Evolutionary conservation across 2,329 filamentous ascomycete species (phyloP).

Genomic region (Pseudogymnoascus sp.): DNA sequence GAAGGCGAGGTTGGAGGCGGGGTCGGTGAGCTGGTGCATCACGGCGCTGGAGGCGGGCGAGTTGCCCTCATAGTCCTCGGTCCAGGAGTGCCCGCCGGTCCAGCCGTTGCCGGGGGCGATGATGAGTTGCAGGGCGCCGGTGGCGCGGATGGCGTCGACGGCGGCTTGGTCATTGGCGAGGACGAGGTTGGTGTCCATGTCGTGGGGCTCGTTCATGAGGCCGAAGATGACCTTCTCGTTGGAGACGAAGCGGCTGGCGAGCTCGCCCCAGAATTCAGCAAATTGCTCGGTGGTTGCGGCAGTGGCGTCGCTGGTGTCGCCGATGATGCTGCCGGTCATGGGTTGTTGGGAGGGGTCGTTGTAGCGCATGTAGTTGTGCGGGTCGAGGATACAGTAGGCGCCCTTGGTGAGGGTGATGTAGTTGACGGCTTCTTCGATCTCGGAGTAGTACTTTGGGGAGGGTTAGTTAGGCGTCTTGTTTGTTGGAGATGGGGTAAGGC

Average conservation of each 20-base stretch:
- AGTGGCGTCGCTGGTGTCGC: slow-evolving; percentile 34
- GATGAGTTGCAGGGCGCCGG: slow-evolving; percentile 38
- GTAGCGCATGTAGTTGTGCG: slow-evolving; percentile 47
- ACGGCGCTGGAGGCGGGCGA: slow-evolving; percentile 31
- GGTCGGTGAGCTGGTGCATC: slow-evolving; percentile 37
- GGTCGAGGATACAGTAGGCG: slow-evolving; percentile 39
- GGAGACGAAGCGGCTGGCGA: slow-evolving; percentile 36
- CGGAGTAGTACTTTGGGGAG: slow-evolving; percentile 31
- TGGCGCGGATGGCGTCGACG: slow-evolving; percentile 35
- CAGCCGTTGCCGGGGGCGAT: slow-evolving; percentile 41
- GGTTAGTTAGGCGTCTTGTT: not conserved
- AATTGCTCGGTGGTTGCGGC: slow-evolving; percentile 40
- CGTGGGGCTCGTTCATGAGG: slow-evolving; percentile 40
- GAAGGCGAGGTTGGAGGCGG: slow-evolving; percentile 39
- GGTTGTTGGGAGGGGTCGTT: slow-evolving; percentile 42
- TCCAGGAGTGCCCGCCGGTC: slow-evolving; percentile 40
- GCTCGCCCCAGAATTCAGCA: slow-evolving; percentile 40
- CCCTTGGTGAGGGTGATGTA: slow-evolving; percentile 41
- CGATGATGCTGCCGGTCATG: slow-evolving; percentile 40
- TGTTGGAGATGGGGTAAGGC: not conserved
- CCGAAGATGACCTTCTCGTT: slow-evolving; percentile 42
- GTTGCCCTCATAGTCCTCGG: slow-evolving; percentile 28
- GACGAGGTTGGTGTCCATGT: slow-evolving; percentile 38
- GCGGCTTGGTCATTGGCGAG: slow-evolving; percentile 40
- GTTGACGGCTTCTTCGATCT: slow-evolving; percentile 38